A percentile compares a stretch with the other conserved stretches of the same genome.
Evolutionary conservation across 208 protist genomes (phyloP).

Genomic region (Wallacemonas sp.): DNA sequence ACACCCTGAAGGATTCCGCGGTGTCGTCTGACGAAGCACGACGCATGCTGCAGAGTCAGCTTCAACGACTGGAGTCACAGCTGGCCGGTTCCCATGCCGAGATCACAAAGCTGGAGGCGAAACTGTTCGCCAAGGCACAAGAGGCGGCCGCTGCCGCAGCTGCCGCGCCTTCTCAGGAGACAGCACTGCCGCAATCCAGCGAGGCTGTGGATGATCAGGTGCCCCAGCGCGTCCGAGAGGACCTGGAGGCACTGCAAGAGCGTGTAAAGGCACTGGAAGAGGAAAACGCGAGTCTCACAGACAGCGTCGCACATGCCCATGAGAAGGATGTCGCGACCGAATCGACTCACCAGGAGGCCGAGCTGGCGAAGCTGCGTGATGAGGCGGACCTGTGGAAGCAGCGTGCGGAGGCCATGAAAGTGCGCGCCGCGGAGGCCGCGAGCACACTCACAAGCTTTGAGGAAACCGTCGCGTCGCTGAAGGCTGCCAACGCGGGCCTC

Average conservation of each 20-base stretch:
- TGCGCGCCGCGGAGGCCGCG: background rate
- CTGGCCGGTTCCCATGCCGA: background rate
- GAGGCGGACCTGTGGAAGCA: slow-evolving; percentile 6
- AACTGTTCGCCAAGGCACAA: background rate
- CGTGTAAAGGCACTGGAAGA: no score
- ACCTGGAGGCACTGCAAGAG: background rate
- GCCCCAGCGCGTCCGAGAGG: no score
- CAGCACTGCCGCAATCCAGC: background rate
- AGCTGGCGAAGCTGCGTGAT: slow-evolving; percentile 6
- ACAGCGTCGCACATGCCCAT: no score
- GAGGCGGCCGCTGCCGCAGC: background rate
- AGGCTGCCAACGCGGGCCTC: background rate
- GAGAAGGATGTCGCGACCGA: no score
- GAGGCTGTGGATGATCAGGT: no score
- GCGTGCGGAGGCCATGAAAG: slow-evolving; percentile 4
- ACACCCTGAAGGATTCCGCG: slow-evolving; percentile 1
- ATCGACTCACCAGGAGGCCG: background rate
- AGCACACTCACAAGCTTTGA: no score
- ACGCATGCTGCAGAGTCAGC: background rate
- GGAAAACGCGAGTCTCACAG: no score
- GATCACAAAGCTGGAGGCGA: background rate
- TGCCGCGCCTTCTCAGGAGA: background rate
- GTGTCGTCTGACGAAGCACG: background rate
- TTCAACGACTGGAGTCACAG: background rate
- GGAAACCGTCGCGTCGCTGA: background rate